Evolutionary conservation across 805 yeast species (phyloP), one percentile per base, ranked within the genome.

Genomic region (Saturnispora saitoi): DNA sequence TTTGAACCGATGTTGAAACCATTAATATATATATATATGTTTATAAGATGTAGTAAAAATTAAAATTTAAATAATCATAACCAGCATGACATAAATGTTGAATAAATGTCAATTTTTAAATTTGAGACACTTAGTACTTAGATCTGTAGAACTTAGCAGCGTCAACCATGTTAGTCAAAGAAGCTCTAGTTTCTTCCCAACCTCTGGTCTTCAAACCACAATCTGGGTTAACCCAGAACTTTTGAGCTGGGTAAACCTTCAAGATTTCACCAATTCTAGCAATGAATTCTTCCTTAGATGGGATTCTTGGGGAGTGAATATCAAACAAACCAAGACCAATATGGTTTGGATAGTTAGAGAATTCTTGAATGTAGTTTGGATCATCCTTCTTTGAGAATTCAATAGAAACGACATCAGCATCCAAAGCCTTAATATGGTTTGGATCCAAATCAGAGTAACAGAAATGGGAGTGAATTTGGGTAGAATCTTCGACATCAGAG

Each of bases 191-290:
- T 81, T 93, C 99, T 63, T 86, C 88, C 99, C 99, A 93, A 64
- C 95, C 96, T 84, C 99, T 90, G 72, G 99, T 93, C 86, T 93
- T 93, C 73, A 93, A 83, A 82, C 99, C 99, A 83, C 99, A 93
- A 79, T 93, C 99, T 68, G 99, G 99, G 95, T 93, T 93, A 70
- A 93, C 95, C 99, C 99, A 93, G 82, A 93, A 86, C 75, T 90
- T 91, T 72, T 86, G 87, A 69, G 93, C 95, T 70, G 97, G 97
- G 80, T 91, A 91, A 54, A 86, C 93, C 78, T 89, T 88, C 74
- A 93, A 77, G 77, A 93, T 90, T 71, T 88, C 93, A 68, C 81
- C 81, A 67, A 93, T 87, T 77, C 96, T 89, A 69, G 83, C 74
- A 71, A 88, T 83, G 74, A 93, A 91, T 77, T 93, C 99, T 70